Evolutionary conservation across 73 alveolate genomes (phyloP).

Genomic region (Tetrahymena elliotti): DNA sequence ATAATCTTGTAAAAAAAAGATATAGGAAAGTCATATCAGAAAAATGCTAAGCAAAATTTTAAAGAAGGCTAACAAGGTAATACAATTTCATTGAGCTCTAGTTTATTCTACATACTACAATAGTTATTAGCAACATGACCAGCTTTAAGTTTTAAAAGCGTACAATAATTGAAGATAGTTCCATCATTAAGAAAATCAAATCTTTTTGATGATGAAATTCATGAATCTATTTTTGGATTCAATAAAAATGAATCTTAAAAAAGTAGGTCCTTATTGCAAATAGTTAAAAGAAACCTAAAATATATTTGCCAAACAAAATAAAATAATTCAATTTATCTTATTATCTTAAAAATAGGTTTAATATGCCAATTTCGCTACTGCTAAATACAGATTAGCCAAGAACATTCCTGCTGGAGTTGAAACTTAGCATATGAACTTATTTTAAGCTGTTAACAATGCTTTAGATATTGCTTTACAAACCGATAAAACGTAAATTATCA

Average conservation of each 20-base stretch:
- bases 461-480: conserved; percentile 63
- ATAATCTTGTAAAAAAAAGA: not conserved
- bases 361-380: conserved; percentile 6
- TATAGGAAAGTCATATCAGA: not conserved
- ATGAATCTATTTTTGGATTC: not conserved
- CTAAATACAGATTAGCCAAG: conserved; percentile 28
- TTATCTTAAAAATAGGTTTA: not conserved
- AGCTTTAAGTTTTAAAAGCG: not conserved
- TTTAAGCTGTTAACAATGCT: conserved; percentile 64
- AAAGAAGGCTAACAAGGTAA: not conserved
- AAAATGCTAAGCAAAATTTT: not conserved
- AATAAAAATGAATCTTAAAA: not conserved
- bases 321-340: too few species aligned
- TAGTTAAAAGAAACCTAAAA: not conserved
- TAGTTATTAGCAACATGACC: not conserved
- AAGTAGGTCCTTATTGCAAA: not conserved
- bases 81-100: not conserved
- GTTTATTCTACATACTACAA: not conserved
- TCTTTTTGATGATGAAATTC: not conserved
- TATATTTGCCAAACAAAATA: too few species aligned
- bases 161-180: not conserved
- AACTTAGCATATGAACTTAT: conserved; percentile 48
- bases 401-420: conserved; percentile 7
- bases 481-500: conserved; percentile 40
- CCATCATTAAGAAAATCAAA: not conserved